Base-by-base conservation (phyloP, 2,329 filamentous ascomycete species). In the Talaromyces sp. region DNA sequence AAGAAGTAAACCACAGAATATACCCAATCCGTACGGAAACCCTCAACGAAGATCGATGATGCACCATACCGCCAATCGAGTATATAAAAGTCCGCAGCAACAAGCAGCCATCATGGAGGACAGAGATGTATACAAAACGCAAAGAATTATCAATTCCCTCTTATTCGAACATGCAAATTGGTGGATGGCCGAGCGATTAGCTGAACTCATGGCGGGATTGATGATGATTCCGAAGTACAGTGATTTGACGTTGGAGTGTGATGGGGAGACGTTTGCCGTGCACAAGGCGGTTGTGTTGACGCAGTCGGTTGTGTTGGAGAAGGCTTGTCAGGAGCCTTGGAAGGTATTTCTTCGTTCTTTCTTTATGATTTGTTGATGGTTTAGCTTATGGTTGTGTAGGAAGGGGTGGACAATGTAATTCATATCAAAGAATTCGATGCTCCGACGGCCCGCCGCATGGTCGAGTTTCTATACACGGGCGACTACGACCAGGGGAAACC, bases 241-340 rank as follows among this genome's bases (percentile, higher is more conserved):
- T 43, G 65, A 66, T 31, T 38, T 66, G 54, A 60, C 56, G n/a
- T 19, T 66, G 47, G 40, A 58, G 29, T 64, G 65, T 22, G 51
- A 66, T 31, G 65, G 54, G 7, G 25, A 59, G 27, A 29, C 45
- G 25, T 54, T 66, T 34, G 17, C 53, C 7, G 61, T 64, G 27
- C 65, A 66, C 43, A 66, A 54, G 58, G 54, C 45, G 3, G 22
- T 66, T 25, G 61, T 66, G 17, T 66, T 61, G 40, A 45, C 53
- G 36, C 54, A 64, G 15, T 66, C 61, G 10, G 31, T 43, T 25
- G 60, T 64, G 38, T 54, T 66, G 45, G 38, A 53, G 49, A 61
- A 56, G 34, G 61, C 61, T 34, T 59, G 60, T 34, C 43, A 61
- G n/a, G 47, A 17, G 5, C 27, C 8, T 8, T 65, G 59, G 56